Base-by-base conservation (phyloP, 176 grass and related monocot species). In the Triticum urartu region DNA sequence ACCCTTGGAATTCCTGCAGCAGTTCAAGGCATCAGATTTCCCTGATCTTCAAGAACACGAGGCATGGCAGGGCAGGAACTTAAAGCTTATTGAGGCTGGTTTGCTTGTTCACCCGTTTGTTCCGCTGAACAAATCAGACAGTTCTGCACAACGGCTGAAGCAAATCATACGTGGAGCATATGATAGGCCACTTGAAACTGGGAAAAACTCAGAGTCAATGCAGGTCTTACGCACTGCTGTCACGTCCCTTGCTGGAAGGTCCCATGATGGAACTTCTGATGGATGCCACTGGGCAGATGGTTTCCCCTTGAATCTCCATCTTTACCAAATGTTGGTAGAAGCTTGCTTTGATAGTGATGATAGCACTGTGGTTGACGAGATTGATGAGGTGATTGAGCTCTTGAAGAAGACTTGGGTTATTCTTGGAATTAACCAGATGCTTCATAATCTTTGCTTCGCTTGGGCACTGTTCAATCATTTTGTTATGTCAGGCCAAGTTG, bases 391-490 rank as follows among this genome's bases (percentile, higher is more conserved):
- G 75, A 87, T 98, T 83, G 97, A 98, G 72, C 89, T 94, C 61
- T 89, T 98, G 82, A 98, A 98, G 84, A 98, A 98, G 84, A 95
- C 97, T 20, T 98, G 97, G 97, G 65, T 69, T 84, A 94, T 98
- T 56, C 90, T 98, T 43, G 94, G 97, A 83, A 94, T 98, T 34
- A 94, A 89, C 70, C 90, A 98, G 75, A 89, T 85, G 82, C 91
- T 94, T 91, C 97, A 98, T 75, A 98, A 98, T 84, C 89, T 98
- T 74, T 98, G 97, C 83, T 98, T 98, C 87, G 94, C 90, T 66
- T 98, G 97, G 97, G 89, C 93, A 86, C 87, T 98, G 68, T 98
- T 98, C 87, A 89, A 95, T 54, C 88, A 83, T 69, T 98, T 94
- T 82, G 90, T 98, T 87, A 86, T 78, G 66, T 91, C 90, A 20